Percentiles rank a stretch among this genome's conserved stretches.
phyloP scores from a whole-genome alignment of 768 basidiomycete species.

The Suillus spraguei region DNA sequence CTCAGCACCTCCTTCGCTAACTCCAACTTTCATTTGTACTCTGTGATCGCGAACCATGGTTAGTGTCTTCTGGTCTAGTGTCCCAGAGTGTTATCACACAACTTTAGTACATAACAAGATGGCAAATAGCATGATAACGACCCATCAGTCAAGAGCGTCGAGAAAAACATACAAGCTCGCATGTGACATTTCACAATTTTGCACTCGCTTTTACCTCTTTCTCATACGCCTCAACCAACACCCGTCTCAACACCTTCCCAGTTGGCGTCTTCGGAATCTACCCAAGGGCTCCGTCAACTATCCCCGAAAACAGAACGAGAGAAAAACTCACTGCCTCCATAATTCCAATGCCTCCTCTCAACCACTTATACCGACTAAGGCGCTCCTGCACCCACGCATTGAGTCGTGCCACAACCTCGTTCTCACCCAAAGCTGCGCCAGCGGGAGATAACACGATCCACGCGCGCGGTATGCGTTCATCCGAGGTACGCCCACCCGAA shows the following conservation, averaged over 20 bases:
- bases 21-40: too few relatives aligned
- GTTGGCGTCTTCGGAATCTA: slow-evolving; percentile 54
- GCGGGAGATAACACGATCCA: slow-evolving; percentile 65
- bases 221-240: not conserved
- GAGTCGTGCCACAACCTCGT: slow-evolving; percentile 44
- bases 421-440: slow-evolving; percentile 50
- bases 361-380: slow-evolving; percentile 70
- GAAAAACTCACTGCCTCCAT: slow-evolving; percentile 50
- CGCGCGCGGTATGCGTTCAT: slow-evolving; percentile 70
- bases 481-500: slow-evolving; percentile 60
- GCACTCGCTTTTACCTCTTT: not conserved
- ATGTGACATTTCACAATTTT: too few relatives aligned
- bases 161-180: too few relatives aligned
- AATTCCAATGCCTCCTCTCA: slow-evolving; percentile 66
- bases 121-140: too few relatives aligned
- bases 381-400: slow-evolving; percentile 58
- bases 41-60: too few relatives aligned
- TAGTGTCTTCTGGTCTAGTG: too few relatives aligned
- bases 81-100: too few relatives aligned
- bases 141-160: too few relatives aligned
- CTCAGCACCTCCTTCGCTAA: too few relatives aligned
- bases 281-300: not conserved
- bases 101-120: too few relatives aligned
- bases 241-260: not conserved
- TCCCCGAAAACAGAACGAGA: slow-evolving; percentile 4